Evolutionary conservation across 1,284 basidiomycete genomes (phyloP), one percentile per base, ranked within the genome.

Genomic region (Ustilago lituana): DNA sequence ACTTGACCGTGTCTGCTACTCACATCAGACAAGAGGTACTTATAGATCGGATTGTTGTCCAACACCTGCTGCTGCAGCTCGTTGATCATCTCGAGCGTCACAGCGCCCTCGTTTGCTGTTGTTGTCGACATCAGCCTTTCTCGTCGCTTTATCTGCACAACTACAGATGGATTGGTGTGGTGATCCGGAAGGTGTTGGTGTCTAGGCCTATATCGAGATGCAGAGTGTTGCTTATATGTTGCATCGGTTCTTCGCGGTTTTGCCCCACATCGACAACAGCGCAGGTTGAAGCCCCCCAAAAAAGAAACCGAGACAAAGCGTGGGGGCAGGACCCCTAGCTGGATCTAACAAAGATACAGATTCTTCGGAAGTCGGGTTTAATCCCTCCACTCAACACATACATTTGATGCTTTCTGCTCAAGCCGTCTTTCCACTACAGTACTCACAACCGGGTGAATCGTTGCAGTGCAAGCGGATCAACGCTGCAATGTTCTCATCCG

Each of bases 1-100:
- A 14, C 29, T 31, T 31, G 19, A 48, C 5, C 14, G 20, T 24
- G 12, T 27, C 5, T 7, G 14, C 10, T 5, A 54, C 67, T 62
- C 27, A 73, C 61, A 40, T 68, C 65, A 6, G 54, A 58, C n/a
- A 73, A 38, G 23, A 73, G 61, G 29, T 68, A 73, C 47, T 68
- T 58, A 62, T 73, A 73, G 55, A 73, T 68, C 17, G 70, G 70
- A 29, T 64, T 68, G 46, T 62, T 61, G 20, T 64, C 65, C 11
- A 73, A 43, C 23, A 73, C 57, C 29, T 61, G 46, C 17, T 41
- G 32, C n/a, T 73, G 70, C 22, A 73, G 50, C 54, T 59, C 54
- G 53, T 65, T 64, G 49, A 70, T 64, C 67, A 57, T 57, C 17
- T 64, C 53, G 17, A 70, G 48, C 32, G 61, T 70, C 12, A 70